Evolutionary conservation across 2,329 filamentous ascomycete species (phyloP).

Genomic region (Tricladium varicosporioides): DNA sequence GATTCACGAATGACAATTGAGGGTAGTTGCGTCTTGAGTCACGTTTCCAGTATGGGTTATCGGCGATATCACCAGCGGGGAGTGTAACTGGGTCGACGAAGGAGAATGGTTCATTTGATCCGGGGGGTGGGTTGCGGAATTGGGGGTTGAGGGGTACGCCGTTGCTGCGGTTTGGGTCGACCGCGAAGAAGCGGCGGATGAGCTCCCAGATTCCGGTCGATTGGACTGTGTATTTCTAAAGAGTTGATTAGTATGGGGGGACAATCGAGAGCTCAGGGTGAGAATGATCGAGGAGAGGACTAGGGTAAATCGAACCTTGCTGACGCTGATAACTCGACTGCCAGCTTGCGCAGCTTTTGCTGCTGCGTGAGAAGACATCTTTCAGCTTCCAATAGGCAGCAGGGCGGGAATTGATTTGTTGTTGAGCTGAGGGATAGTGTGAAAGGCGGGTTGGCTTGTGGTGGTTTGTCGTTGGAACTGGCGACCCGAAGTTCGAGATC

Average conservation of each 20-base stretch:
- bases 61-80: slow-evolving; percentile 83
- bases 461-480: slow-evolving; percentile 2
- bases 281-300: slow-evolving; percentile 6
- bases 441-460: neutral
- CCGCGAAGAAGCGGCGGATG: slow-evolving; percentile 72
- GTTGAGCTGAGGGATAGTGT: slow-evolving; percentile 14
- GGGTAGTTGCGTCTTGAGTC: slow-evolving; percentile 83
- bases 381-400: slow-evolving; percentile 19
- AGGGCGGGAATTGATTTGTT: slow-evolving; percentile 28
- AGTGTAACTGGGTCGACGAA: slow-evolving; percentile 83
- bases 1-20: slow-evolving; percentile 72
- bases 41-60: slow-evolving; percentile 96
- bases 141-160: slow-evolving; percentile 91
- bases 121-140: slow-evolving; percentile 84
- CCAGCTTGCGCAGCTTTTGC: slow-evolving; percentile 58
- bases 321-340: slow-evolving; percentile 53
- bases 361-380: slow-evolving; percentile 48
- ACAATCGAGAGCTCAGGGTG: neutral
- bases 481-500: neutral
- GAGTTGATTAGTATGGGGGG: slow-evolving; percentile 23
- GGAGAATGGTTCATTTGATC: slow-evolving; percentile 62
- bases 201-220: slow-evolving; percentile 85
- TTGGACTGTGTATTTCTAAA: slow-evolving; percentile 93
- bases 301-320: slow-evolving; percentile 49
- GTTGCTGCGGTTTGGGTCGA: slow-evolving; percentile 86